These are phyloP conservation scores for Talaromyces sp. DNA, from an alignment of 2,329 filamentous ascomycete species.

Conservation along the genomic window DNA sequence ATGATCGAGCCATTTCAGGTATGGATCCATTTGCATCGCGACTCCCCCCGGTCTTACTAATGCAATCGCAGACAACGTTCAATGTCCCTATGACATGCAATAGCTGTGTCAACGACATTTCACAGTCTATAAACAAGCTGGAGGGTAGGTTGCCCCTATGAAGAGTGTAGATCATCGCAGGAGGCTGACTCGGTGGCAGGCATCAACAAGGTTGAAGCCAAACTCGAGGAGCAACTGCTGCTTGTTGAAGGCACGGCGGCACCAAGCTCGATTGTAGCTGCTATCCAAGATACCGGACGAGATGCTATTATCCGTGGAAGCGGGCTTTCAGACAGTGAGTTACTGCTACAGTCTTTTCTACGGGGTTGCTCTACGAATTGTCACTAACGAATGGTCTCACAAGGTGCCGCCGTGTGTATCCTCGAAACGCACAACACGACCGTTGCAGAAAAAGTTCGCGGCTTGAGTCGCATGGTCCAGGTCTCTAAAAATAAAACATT, in stretches of 20 bases:
- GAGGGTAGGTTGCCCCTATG: slow-evolving; percentile 44
- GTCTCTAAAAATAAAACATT: slow-evolving; percentile 72
- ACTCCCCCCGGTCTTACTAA: slow-evolving; percentile 14
- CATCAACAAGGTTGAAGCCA: slow-evolving; percentile 75
- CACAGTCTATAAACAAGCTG: slow-evolving; percentile 68
- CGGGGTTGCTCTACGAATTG: neutral
- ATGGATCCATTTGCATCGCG: slow-evolving; percentile 11
- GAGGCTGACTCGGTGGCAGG: slow-evolving; percentile 42
- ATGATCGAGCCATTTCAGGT: slow-evolving; percentile 46
- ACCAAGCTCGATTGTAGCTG: slow-evolving; percentile 80
- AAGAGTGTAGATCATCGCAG: neutral
- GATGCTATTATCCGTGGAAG: slow-evolving; percentile 92
- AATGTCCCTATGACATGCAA: slow-evolving; percentile 92
- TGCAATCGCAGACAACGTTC: slow-evolving; percentile 67
- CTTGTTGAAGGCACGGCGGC: slow-evolving; percentile 82
- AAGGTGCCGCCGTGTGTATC: slow-evolving; percentile 69
- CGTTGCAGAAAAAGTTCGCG: slow-evolving; percentile 66
- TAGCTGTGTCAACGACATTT: slow-evolving; percentile 79
- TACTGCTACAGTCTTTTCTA: neutral
- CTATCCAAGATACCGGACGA: slow-evolving; percentile 82
- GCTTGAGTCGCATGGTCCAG: slow-evolving; percentile 89
- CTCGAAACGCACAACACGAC: slow-evolving; percentile 71
- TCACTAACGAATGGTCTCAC: neutral
- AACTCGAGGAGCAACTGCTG: slow-evolving; percentile 75
- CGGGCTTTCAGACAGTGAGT: slow-evolving; percentile 71